A percentile compares a stretch with the other conserved stretches of the same genome.
Conservation (phyloP, 2,329 filamentous ascomycete genomes). For the Epichloe sp. region DNA sequence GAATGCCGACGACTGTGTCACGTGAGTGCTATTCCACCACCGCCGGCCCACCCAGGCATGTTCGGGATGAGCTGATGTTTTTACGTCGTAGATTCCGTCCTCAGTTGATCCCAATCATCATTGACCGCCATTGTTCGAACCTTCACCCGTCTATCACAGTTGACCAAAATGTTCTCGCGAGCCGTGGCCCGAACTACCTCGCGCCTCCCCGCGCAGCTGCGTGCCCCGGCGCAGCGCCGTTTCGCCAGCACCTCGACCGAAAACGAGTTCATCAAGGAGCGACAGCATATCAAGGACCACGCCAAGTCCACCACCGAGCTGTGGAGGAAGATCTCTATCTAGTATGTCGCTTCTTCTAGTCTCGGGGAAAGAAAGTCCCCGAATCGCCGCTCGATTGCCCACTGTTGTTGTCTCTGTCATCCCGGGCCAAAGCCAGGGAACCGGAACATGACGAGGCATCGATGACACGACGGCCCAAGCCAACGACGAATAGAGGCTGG, state of each 20-base stretch:
- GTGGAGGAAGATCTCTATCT: slow-evolving; percentile 93
- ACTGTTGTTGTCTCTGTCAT: not conserved
- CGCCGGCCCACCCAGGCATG: not conserved
- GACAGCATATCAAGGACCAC: slow-evolving; percentile 81
- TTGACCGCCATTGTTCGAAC: not conserved
- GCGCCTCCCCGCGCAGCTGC: slow-evolving; percentile 49
- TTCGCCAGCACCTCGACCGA: slow-evolving; percentile 62
- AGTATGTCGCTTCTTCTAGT: slow-evolving; percentile 46
- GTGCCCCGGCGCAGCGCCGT: slow-evolving; percentile 52
- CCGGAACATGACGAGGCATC: not conserved
- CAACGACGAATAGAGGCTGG: not conserved
- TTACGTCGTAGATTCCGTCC: slow-evolving; percentile 1
- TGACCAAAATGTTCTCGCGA: slow-evolving; percentile 48
- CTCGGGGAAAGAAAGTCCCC: not conserved
- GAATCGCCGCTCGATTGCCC: not conserved
- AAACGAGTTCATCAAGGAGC: slow-evolving; percentile 90
- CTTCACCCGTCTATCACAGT: too few species aligned
- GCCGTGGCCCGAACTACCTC: slow-evolving; percentile 47
- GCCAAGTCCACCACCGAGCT: slow-evolving; percentile 74
- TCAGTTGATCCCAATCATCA: slow-evolving; percentile 10
- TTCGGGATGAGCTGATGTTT: not conserved
- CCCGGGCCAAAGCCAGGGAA: not conserved
- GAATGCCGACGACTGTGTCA: not conserved
- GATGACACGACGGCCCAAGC: not conserved
- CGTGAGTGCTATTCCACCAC: not conserved